A percentile compares a stretch with the other conserved stretches of the same genome.
phyloP scores from a whole-genome alignment of 1,139 yeast species.

The Fermentozyma sake region DNA sequence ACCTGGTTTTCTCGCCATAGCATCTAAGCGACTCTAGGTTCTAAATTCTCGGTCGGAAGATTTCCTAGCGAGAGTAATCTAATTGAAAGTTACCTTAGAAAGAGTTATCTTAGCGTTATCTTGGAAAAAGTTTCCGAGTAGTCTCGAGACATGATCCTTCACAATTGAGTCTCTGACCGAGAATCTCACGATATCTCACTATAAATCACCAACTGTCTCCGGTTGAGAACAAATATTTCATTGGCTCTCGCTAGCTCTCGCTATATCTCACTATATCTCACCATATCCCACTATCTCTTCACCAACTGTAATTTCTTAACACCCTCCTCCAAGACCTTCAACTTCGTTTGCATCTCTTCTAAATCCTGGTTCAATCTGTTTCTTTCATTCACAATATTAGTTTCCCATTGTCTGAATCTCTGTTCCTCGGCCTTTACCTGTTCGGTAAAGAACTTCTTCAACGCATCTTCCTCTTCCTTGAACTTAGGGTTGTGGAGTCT shows the following conservation, averaged over 20 bases:
- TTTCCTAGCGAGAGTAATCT: too few relatives aligned
- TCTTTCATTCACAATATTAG: conserved; percentile 90
- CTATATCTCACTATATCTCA: background rate
- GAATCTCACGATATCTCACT: too few relatives aligned
- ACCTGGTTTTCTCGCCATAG: too few relatives aligned
- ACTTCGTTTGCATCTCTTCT: conserved; percentile 77
- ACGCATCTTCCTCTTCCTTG: conserved; percentile 92
- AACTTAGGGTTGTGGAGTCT: conserved; percentile 80
- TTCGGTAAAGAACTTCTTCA: conserved; percentile 94
- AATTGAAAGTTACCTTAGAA: too few relatives aligned
- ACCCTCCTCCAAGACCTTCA: conserved; percentile 68
- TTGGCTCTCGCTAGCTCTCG: too few relatives aligned
- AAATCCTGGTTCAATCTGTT: conserved; percentile 90
- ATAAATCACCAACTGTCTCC: too few relatives aligned
- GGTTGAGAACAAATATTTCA: background rate
- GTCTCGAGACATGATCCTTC: too few relatives aligned
- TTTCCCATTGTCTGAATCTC: conserved; percentile 97
- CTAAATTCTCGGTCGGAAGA: too few relatives aligned
- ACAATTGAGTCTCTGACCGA: too few relatives aligned
- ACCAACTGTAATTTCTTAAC: conserved; percentile 62
- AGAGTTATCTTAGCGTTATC: too few relatives aligned
- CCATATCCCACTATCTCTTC: background rate
- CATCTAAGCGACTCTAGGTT: too few relatives aligned
- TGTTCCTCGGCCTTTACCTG: conserved; percentile 97
- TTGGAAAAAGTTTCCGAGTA: too few relatives aligned